Conservation (phyloP, 208 protist species). For the Trypanosoma lewisi region DNA sequence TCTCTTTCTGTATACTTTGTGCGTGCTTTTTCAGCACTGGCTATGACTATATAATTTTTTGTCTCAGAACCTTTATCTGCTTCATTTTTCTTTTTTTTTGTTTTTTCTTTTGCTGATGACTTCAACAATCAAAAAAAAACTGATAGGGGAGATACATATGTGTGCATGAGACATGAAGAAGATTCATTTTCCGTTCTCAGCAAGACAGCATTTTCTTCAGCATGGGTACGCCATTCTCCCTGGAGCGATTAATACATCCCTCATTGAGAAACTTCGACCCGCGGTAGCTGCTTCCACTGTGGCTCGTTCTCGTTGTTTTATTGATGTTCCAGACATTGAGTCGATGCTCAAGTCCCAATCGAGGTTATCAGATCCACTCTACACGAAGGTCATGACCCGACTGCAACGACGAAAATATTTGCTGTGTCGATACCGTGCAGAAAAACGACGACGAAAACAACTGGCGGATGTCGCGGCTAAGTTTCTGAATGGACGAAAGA, state of each 20-base stretch:
- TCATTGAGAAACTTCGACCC: conserved; percentile 40
- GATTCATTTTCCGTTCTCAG: conserved; percentile 36
- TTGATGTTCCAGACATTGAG: conserved; percentile 68
- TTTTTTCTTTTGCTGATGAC: not conserved
- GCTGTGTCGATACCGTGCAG: conserved; percentile 42
- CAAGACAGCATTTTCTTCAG: conserved; percentile 72
- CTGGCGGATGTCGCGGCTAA: conserved; percentile 26
- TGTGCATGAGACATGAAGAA: conserved; percentile 33
- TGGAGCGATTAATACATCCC: conserved; percentile 26
- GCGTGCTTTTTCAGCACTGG: not conserved
- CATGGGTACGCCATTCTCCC: conserved; percentile 79
- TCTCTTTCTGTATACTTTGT: conserved; percentile 22
- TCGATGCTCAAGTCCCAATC: conserved; percentile 46
- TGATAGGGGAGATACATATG: too few species aligned
- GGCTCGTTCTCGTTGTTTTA: conserved; percentile 51
- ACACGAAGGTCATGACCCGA: conserved; percentile 40
- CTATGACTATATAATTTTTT: not conserved
- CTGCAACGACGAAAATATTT: conserved; percentile 63
- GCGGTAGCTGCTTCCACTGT: conserved; percentile 43
- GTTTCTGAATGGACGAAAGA: conserved; percentile 54
- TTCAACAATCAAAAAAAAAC: too few species aligned
- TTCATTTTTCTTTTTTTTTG: conserved; percentile 18
- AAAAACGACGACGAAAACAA: conserved; percentile 33
- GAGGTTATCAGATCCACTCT: conserved; percentile 53
- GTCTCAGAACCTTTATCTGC: not conserved